Evolutionary conservation across 2,329 filamentous ascomycete genomes (phyloP), one percentile per base, ranked within the genome.

Genomic region (Cladorrhinum sp.): DNA sequence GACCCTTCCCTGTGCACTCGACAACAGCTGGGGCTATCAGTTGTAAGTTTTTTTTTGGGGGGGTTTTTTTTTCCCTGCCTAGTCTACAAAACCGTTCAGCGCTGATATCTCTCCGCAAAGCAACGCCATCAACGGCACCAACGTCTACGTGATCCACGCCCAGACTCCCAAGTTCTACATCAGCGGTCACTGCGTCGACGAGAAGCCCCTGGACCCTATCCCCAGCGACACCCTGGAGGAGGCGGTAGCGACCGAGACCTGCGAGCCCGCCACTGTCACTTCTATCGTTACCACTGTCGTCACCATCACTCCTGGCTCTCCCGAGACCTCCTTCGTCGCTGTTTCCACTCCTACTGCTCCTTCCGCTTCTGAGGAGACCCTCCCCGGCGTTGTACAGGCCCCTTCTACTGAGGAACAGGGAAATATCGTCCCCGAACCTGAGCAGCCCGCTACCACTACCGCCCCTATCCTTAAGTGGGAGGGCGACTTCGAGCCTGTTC

Each of bases 81-180:
- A n/a, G n/a, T n/a, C n/a, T n/a, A n/a, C n/a, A n/a, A n/a, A n/a
- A n/a, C n/a, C n/a, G n/a, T n/a, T n/a, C n/a, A n/a, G n/a, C n/a
- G n/a, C n/a, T n/a, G n/a, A n/a, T n/a, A n/a, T n/a, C n/a, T n/a
- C n/a, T n/a, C n/a, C n/a, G n/a, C n/a, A n/a, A 50, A 72, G 71
- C 69, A 78, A 76, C 65, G 76, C 74, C 64, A 77, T 78, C 70
- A 77, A 78, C 70, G 76, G 75, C 64, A 77, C 76, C 65, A 78
- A 78, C 66, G 72, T 76, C 64, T 78, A 75, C 65, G 71, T 77
- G 55, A 78, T 78, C 69, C 74, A 77, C 65, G 73, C 76, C 5
- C 75, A 78, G 69, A 74, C 75, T 24, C 68, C 71, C 52, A 73
- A 73, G 61, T 78, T 78, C 69, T 73, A 63, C 62, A 65, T 78